These are phyloP conservation scores for Thalia dealbata DNA, from an alignment of 176 grass and related monocot genomes.

Conservation along the genomic window DNA sequence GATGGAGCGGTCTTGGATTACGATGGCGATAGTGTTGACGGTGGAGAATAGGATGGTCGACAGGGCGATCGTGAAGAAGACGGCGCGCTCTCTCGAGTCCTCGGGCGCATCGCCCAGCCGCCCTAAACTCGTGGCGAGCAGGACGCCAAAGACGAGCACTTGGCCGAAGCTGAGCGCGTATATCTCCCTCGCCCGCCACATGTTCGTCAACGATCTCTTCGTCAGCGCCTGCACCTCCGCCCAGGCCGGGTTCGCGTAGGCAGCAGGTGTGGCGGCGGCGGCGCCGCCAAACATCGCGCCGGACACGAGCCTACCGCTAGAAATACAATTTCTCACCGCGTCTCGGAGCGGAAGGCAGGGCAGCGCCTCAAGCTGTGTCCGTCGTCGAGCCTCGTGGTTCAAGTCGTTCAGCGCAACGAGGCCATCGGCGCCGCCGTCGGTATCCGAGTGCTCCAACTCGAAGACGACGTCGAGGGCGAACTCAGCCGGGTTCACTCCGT, in stretches of 20 bases:
- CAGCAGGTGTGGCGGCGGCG: neutral
- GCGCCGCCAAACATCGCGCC: neutral
- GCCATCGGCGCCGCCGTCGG: neutral
- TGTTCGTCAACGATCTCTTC: neutral
- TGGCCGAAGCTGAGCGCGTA: neutral
- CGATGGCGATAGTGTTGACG: neutral
- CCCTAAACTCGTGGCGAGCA: conserved; percentile 7
- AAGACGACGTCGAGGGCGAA: conserved; percentile 2
- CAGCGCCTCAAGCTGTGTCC: neutral
- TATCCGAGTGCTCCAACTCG: neutral
- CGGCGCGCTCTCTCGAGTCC: neutral
- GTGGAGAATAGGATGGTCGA: neutral
- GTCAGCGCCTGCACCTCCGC: neutral
- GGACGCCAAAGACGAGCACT: neutral
- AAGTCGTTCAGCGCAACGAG: neutral
- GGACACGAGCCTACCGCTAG: neutral
- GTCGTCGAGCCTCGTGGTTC: neutral
- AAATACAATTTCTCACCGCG: neutral
- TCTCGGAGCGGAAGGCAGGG: neutral
- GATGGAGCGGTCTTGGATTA: conserved; percentile 1
- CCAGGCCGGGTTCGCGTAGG: neutral
- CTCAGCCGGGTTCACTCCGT: conserved; percentile 1
- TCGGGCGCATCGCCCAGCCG: neutral
- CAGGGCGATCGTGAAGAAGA: neutral
- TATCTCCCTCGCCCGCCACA: neutral